Conservation (phyloP, 306 rosid genomes). For the Trifolium dubium region DNA sequence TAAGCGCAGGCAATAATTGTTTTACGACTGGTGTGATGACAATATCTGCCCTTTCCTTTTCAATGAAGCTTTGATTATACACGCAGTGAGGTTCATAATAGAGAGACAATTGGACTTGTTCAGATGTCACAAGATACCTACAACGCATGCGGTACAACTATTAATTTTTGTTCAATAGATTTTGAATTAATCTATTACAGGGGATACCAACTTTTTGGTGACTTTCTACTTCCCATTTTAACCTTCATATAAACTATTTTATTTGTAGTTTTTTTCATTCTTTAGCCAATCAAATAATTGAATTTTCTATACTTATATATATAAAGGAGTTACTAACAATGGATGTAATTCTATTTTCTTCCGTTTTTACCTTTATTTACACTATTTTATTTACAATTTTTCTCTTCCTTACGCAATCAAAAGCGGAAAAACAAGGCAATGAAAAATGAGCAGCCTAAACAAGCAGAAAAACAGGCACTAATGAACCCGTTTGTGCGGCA, state of each 20-base stretch:
- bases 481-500: not conserved
- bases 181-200: slow-evolving; percentile 4
- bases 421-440: not conserved
- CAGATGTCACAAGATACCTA: slow-evolving; percentile 75
- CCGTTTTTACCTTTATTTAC: not conserved
- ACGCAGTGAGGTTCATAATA: slow-evolving; percentile 96
- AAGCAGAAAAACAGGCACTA: not conserved
- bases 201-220: not conserved
- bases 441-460: not conserved
- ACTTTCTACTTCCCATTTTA: not conserved
- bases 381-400: not conserved
- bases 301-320: not conserved
- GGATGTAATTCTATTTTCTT: not conserved
- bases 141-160: slow-evolving; percentile 33
- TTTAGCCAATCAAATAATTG: not conserved
- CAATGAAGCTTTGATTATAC: slow-evolving; percentile 61
- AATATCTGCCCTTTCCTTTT: slow-evolving; percentile 80
- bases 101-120: slow-evolving; percentile 70
- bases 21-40: slow-evolving; percentile 91
- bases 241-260: not conserved
- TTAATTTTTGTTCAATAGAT: slow-evolving; percentile 12
- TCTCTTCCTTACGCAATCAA: not conserved
- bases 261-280: not conserved
- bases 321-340: not conserved
- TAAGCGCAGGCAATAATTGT: slow-evolving; percentile 80